Conservation (phyloP, 2,329 filamentous ascomycete species). For the Cercospora sp. region DNA sequence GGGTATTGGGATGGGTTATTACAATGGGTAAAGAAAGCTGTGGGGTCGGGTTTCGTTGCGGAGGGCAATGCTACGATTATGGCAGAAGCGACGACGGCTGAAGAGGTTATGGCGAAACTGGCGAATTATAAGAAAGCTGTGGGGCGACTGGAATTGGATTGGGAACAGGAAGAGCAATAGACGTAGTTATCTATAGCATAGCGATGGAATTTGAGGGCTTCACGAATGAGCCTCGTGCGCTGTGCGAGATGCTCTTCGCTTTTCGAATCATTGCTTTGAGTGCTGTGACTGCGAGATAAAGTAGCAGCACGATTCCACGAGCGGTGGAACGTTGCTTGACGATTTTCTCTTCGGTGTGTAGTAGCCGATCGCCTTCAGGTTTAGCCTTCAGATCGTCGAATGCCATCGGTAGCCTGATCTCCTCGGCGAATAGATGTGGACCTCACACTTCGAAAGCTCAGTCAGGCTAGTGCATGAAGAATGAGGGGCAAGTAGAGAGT, state of each 20-base stretch:
- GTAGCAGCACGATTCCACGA: no score
- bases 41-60: slow-evolving; percentile 74
- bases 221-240: no score
- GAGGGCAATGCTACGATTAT: slow-evolving; percentile 72
- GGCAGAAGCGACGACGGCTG: slow-evolving; percentile 69
- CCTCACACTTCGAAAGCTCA: neutral
- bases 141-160: slow-evolving; percentile 76
- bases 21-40: slow-evolving; percentile 74
- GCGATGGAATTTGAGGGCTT: neutral
- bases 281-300: no score
- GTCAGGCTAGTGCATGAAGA: neutral
- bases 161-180: slow-evolving; percentile 55
- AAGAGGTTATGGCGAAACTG: slow-evolving; percentile 70
- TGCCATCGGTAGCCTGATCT: neutral
- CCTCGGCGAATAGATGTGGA: neutral
- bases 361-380: neutral
- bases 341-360: no score
- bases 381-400: neutral
- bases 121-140: slow-evolving; percentile 72
- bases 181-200: neutral
- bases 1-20: slow-evolving; percentile 90
- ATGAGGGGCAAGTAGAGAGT: neutral
- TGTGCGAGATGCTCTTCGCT: neutral
- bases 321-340: no score
- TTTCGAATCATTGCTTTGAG: no score